Conservation (phyloP, 2,329 filamentous ascomycete species). For the Nothopassalora personata region DNA sequence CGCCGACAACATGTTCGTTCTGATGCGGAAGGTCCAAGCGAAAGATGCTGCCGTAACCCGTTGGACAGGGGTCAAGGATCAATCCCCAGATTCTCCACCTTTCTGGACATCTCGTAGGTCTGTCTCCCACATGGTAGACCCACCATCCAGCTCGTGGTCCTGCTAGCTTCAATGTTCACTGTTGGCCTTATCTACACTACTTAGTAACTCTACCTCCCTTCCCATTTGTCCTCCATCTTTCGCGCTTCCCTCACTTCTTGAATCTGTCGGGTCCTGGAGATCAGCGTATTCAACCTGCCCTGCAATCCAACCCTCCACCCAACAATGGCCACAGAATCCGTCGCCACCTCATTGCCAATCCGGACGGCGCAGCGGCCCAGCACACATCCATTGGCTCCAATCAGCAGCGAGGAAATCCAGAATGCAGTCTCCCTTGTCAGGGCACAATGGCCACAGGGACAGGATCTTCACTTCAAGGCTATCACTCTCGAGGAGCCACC, state of each 20-base stretch:
- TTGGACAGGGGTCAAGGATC: neutral
- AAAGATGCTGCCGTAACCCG: neutral
- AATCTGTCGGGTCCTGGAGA: too few species aligned
- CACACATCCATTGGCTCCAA: constrained; percentile 56
- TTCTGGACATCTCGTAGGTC: neutral
- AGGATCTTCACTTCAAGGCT: constrained; percentile 59
- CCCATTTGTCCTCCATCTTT: neutral
- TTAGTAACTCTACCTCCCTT: neutral
- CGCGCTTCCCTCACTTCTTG: neutral
- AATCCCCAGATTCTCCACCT: neutral
- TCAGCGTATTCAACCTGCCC: too few species aligned
- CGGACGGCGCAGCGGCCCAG: constrained; percentile 20
- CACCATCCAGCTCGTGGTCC: neutral
- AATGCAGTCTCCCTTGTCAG: constrained; percentile 47
- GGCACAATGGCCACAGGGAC: constrained; percentile 51
- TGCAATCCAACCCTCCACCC: neutral
- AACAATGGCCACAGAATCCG: constrained; percentile 15
- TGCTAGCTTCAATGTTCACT: neutral
- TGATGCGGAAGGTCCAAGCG: neutral
- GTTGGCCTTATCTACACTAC: neutral
- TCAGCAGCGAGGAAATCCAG: constrained; percentile 54
- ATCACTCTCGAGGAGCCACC: constrained; percentile 45
- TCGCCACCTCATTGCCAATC: constrained; percentile 22
- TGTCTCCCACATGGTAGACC: neutral
- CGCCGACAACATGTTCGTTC: neutral